phyloP scores from a whole-genome alignment of 192 early-diverging fungal genomes.

The Backusella sp. region DNA sequence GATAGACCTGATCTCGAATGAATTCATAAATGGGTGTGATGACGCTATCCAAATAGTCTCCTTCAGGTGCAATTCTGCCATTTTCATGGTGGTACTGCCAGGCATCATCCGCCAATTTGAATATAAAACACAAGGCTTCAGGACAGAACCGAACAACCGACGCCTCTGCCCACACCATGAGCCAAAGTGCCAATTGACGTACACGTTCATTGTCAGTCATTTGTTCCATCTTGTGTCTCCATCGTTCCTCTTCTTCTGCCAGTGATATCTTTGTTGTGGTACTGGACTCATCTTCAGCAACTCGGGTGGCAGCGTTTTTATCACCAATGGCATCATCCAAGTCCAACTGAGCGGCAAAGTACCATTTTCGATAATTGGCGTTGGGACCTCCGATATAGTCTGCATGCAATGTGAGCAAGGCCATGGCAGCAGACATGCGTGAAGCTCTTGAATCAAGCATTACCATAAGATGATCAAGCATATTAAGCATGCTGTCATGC shows the following conservation, averaged over 20 bases:
- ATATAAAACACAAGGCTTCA: conserved; percentile 78
- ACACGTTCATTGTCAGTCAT: conserved; percentile 70
- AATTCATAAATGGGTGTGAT: conserved; percentile 74
- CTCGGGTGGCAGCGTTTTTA: conserved; percentile 20
- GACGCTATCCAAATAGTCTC: conserved; percentile 65
- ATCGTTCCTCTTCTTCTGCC: conserved; percentile 51
- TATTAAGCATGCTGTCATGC: conserved; percentile 74
- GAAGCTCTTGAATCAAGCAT: conserved; percentile 80
- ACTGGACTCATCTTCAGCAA: background rate
- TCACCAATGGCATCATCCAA: conserved; percentile 49
- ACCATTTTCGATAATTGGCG: conserved; percentile 86
- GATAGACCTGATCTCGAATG: conserved; percentile 72
- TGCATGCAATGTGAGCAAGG: conserved; percentile 71
- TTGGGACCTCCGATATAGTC: conserved; percentile 81
- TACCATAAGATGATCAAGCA: conserved; percentile 73
- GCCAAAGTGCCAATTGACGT: conserved; percentile 71
- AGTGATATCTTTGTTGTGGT: conserved; percentile 16
- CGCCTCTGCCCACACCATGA: conserved; percentile 81
- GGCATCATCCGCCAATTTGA: conserved; percentile 70
- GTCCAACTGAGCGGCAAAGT: conserved; percentile 74
- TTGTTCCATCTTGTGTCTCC: conserved; percentile 68
- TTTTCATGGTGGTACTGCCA: conserved; percentile 51
- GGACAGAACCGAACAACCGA: conserved; percentile 70
- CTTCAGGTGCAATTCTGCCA: conserved; percentile 56
- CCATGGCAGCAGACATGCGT: conserved; percentile 70